Evolutionary conservation across 108 stramenopile genomes (phyloP), one percentile per base, ranked within the genome.

Genomic region (Pseudonitzschia delicatissima): DNA sequence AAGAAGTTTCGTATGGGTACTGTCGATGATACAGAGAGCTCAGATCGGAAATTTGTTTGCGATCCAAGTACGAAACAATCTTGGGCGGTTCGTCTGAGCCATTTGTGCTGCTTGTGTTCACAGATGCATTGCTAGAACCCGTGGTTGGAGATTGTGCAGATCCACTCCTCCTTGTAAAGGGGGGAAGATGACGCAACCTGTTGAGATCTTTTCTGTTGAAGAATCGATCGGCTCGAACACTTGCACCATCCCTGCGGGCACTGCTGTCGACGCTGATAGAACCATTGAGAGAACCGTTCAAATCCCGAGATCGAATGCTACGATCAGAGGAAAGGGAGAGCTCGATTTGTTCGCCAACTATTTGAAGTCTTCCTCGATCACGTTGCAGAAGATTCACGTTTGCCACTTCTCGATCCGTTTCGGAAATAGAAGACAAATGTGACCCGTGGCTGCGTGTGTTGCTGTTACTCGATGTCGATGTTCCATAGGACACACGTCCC

Each of bases 331-430:
- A 57, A 25, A 57, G 18, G 2, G 55, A 57, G 2, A 57, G 55
- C 26, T 65, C 64, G 11, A 48, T 31, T n/a, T 47, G 28, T 25
- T 62, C 60, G 25, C 44, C 31, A 26, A 34, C 26, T 15, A 36
- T 21, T 40, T 21, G 36, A 6, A 45, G 33, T 32, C 20, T 7
- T 53, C 57, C 65, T 12, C 57, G 71, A 47, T 49, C 67, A 36
- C 39, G 39, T 23, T 37, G 39, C 17, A 61, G 26, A 61, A 57
- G 52, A 52, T 68, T 78, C 31, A 59, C 64, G 25, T 78, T 55
- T 39, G 66, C 71, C 21, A 78, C 71, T 52, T 78, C 77, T 27
- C 66, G 36, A 62, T 78, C 77, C 11, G 77, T 78, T 47, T 78
- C 71, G 2, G 77, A 78, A 12, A 78, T 70, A 6, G 39, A 33